Conservation (phyloP, 2,329 filamentous ascomycete species). For the Chrysosphaeria jannelii region DNA sequence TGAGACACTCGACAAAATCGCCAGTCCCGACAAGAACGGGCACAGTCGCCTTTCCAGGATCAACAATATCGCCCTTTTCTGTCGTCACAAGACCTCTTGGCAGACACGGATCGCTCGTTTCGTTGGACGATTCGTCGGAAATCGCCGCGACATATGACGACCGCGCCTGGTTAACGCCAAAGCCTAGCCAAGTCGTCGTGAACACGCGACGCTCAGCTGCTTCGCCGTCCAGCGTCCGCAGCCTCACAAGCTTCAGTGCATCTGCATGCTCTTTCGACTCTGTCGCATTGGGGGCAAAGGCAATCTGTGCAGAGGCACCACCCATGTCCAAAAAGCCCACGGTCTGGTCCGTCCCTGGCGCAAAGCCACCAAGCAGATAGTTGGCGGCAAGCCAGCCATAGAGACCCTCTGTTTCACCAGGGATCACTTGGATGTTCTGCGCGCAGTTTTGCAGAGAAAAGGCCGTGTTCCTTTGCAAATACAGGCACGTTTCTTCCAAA, state of each 20-base stretch:
- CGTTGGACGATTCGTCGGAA: slow-evolving; percentile 36
- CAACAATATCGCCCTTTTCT: slow-evolving; percentile 27
- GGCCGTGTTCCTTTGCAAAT: slow-evolving; percentile 42
- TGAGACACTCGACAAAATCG: slow-evolving; percentile 58
- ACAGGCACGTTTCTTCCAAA: slow-evolving; percentile 52
- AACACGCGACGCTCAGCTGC: slow-evolving; percentile 67
- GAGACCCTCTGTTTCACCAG: slow-evolving; percentile 78
- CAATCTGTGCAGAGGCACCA: slow-evolving; percentile 88
- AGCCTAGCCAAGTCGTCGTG: slow-evolving; percentile 87
- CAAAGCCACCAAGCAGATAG: slow-evolving; percentile 76
- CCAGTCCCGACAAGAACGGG: slow-evolving; percentile 52
- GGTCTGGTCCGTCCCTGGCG: slow-evolving; percentile 64
- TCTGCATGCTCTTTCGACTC: slow-evolving; percentile 73
- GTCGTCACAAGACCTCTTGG: slow-evolving; percentile 48
- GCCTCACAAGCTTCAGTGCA: slow-evolving; percentile 58
- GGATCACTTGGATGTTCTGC: slow-evolving; percentile 74
- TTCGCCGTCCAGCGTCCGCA: slow-evolving; percentile 57
- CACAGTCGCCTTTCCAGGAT: slow-evolving; percentile 8
- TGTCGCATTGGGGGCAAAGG: slow-evolving; percentile 80
- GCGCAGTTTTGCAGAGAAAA: slow-evolving; percentile 79
- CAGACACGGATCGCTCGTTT: slow-evolving; percentile 74
- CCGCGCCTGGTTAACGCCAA: slow-evolving; percentile 84
- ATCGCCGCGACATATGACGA: slow-evolving; percentile 51
- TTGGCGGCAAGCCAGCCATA: slow-evolving; percentile 97
- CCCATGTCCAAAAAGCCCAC: slow-evolving; percentile 98